phyloP scores from a whole-genome alignment of 2,329 filamentous ascomycete genomes.

The Periconia macrospinosa region DNA sequence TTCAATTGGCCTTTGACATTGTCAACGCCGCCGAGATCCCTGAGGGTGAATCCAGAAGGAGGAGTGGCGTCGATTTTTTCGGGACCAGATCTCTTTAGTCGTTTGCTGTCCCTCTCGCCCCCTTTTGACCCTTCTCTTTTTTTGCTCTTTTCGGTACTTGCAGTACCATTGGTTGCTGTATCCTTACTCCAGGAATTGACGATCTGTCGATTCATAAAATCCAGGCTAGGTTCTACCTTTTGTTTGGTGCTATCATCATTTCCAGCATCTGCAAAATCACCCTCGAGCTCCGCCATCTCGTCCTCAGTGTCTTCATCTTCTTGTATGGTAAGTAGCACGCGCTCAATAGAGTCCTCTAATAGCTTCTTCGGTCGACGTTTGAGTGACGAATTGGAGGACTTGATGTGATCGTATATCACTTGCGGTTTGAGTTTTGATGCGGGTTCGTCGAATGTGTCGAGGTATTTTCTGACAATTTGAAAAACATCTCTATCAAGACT shows the following conservation, averaged over 20 bases:
- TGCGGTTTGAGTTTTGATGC: constrained; percentile 58
- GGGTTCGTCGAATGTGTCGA: constrained; percentile 61
- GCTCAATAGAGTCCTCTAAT: constrained; percentile 82
- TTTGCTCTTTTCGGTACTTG: constrained; percentile 31
- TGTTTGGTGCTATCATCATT: constrained; percentile 2
- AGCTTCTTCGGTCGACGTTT: constrained; percentile 79
- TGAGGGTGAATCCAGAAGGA: constrained; percentile 67
- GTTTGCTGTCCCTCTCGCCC: constrained; percentile 71
- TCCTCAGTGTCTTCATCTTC: constrained; percentile 61
- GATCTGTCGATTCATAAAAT: constrained; percentile 68
- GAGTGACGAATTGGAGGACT: constrained; percentile 82
- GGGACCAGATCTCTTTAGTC: constrained; percentile 55
- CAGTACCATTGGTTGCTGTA: constrained; percentile 22
- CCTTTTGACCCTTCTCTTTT: constrained; percentile 52
- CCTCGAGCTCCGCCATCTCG: constrained; percentile 53
- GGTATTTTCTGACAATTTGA: constrained; percentile 75
- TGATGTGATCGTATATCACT: constrained; percentile 76
- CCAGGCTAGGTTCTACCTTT: constrained; percentile 39
- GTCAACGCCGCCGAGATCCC: constrained; percentile 77
- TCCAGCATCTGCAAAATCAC: constrained; percentile 32
- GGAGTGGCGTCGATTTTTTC: constrained; percentile 63
- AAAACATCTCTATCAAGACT: constrained; percentile 62
- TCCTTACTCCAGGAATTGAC: constrained; percentile 57
- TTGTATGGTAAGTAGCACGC: constrained; percentile 73
- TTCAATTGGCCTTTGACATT: constrained; percentile 70